Percentiles rank a stretch among this genome's conserved stretches.
Evolutionary conservation across 2,329 filamentous ascomycete genomes (phyloP).

Genomic region (Aspergillus piperis): DNA sequence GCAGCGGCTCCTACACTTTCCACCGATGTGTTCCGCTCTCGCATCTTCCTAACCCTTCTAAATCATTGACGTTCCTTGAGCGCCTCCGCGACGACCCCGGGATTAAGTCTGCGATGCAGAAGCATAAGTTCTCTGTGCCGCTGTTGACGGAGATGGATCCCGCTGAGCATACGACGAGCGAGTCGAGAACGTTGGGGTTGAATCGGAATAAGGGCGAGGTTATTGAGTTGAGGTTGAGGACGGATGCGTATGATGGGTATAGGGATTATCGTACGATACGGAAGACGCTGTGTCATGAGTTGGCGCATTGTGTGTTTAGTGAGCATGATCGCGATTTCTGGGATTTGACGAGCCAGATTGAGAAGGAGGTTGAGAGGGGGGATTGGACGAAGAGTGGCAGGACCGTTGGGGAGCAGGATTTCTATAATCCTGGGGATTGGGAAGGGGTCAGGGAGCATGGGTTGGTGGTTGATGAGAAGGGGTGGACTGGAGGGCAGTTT

Average conservation of each 20-base stretch:
- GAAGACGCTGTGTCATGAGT: conserved; percentile 89
- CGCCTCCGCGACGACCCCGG: conserved; percentile 80
- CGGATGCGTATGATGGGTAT: conserved; percentile 92
- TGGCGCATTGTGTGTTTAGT: conserved; percentile 86
- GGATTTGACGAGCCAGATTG: conserved; percentile 83
- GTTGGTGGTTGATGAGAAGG: conserved; percentile 67
- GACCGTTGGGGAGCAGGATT: conserved; percentile 61
- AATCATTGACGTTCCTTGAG: conserved; percentile 70
- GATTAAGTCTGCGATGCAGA: conserved; percentile 78
- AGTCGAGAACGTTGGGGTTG: conserved; percentile 78
- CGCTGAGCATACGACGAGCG: conserved; percentile 74
- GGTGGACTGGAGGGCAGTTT: conserved; percentile 78
- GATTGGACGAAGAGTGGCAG: conserved; percentile 76
- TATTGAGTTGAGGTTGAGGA: conserved; percentile 87
- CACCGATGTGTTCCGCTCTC: conserved; percentile 71
- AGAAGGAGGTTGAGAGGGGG: conserved; percentile 76
- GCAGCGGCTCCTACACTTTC: conserved; percentile 73
- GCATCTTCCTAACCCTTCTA: conserved; percentile 74
- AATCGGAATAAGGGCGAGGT: conserved; percentile 87
- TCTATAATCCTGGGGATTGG: conserved; percentile 60
- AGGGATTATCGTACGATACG: conserved; percentile 89
- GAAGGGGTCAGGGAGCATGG: conserved; percentile 53
- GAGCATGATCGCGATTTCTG: conserved; percentile 87
- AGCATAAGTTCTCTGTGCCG: conserved; percentile 80
- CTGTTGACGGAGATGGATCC: conserved; percentile 97